A percentile compares a stretch with the other conserved stretches of the same genome.
These are phyloP conservation scores for Podospora comata DNA, from an alignment of 495 filamentous ascomycete species.

Conservation along the genomic window DNA sequence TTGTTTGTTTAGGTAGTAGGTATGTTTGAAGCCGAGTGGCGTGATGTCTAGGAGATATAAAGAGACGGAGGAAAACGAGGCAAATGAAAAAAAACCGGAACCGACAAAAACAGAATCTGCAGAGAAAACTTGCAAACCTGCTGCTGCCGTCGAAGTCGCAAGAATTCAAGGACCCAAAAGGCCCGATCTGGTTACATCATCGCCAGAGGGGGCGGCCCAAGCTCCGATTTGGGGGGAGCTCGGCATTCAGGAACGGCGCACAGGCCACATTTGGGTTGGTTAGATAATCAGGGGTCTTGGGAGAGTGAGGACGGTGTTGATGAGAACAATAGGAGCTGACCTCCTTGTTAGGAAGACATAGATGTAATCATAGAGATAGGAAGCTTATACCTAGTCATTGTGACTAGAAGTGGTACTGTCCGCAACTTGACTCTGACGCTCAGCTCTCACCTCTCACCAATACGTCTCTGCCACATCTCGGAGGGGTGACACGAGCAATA, in stretches of 20 bases:
- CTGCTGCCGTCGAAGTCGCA: neutral
- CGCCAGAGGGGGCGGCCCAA: conserved; percentile 1
- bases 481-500: neutral
- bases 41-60: neutral
- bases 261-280: neutral
- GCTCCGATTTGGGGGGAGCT: neutral
- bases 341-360: too few relatives aligned
- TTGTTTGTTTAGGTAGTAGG: neutral
- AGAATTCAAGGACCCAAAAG: neutral
- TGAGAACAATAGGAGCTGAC: neutral
- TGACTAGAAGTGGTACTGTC: too few relatives aligned
- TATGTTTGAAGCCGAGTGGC: neutral
- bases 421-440: too few relatives aligned
- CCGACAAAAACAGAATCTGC: neutral
- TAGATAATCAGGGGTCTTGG: neutral
- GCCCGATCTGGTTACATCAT: conserved; percentile 1
- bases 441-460: neutral
- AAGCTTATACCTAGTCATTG: too few relatives aligned
- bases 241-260: neutral
- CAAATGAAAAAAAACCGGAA: neutral
- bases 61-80: neutral
- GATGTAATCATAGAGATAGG: too few relatives aligned
- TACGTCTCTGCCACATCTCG: neutral
- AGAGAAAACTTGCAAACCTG: neutral
- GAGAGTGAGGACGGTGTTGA: neutral